Conservation (phyloP, 2,329 filamentous ascomycete genomes). For the Penicillium sp. region DNA sequence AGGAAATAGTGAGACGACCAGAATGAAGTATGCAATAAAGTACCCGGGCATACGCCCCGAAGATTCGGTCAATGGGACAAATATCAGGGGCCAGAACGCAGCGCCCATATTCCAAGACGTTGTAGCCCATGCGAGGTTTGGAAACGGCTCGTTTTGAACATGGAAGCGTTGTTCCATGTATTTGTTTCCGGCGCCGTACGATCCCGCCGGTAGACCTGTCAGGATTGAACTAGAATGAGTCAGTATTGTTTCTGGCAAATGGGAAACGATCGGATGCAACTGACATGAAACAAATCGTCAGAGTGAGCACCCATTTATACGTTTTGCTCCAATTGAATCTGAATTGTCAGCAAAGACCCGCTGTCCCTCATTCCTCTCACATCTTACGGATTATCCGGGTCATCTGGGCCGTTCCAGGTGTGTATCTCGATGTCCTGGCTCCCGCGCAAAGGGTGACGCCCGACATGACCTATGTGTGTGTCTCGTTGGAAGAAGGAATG, state of each 20-base stretch:
- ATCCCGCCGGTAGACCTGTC: slow-evolving; percentile 41
- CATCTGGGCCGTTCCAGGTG: slow-evolving; percentile 27
- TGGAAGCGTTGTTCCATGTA: slow-evolving; percentile 31
- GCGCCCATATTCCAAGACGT: slow-evolving; percentile 38
- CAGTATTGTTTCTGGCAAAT: not conserved
- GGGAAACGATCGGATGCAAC: not conserved
- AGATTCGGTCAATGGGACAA: slow-evolving; percentile 39
- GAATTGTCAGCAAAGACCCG: not conserved
- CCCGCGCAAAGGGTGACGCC: slow-evolving; percentile 18
- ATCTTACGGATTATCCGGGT: slow-evolving; percentile 30
- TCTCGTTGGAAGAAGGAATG: slow-evolving; percentile 24
- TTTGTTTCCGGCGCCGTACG: slow-evolving; percentile 36
- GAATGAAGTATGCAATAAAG: slow-evolving; percentile 39
- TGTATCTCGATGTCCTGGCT: slow-evolving; percentile 27
- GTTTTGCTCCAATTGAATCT: slow-evolving; percentile 42
- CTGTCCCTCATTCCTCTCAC: not conserved
- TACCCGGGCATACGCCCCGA: slow-evolving; percentile 46
- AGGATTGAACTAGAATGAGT: slow-evolving; percentile 33
- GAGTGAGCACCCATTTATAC: slow-evolving; percentile 43
- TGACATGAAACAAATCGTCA: slow-evolving; percentile 44
- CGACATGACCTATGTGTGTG: slow-evolving; percentile 24
- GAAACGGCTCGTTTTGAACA: slow-evolving; percentile 33
- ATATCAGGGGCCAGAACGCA: slow-evolving; percentile 37
- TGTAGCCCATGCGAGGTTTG: slow-evolving; percentile 34
- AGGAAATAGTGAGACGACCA: slow-evolving; percentile 43